Conservation (phyloP, 345 rosid species). For the Turritis glabra region DNA sequence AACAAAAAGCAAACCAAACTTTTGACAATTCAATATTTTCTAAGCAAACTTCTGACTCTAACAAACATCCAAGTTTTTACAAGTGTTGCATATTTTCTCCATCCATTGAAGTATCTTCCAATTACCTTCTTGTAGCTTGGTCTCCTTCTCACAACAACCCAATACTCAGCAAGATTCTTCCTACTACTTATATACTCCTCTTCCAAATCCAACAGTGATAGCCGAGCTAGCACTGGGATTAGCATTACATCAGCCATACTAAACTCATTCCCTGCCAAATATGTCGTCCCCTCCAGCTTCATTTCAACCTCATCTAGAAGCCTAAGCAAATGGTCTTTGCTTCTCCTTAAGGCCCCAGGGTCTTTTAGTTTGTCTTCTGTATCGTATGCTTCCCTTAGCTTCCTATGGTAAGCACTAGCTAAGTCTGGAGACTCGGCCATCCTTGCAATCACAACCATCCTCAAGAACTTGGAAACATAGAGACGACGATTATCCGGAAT, state of each 20-base stretch:
- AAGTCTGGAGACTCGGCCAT: slow-evolving; percentile 87
- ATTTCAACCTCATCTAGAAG: slow-evolving; percentile 73
- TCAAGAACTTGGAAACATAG: slow-evolving; percentile 65
- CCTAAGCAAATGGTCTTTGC: slow-evolving; percentile 57
- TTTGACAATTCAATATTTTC: slow-evolving; percentile 54
- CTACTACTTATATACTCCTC: slow-evolving; percentile 70
- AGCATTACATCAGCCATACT: slow-evolving; percentile 84
- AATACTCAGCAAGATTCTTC: slow-evolving; percentile 64
- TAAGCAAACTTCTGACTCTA: slow-evolving; percentile 55
- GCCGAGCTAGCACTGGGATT: slow-evolving; percentile 67
- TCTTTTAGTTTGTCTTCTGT: slow-evolving; percentile 72
- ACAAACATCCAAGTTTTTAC: slow-evolving; percentile 70
- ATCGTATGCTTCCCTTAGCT: slow-evolving; percentile 69
- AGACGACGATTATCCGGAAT: slow-evolving; percentile 59
- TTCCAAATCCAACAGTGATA: slow-evolving; percentile 64
- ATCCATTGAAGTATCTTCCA: slow-evolving; percentile 73
- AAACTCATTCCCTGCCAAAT: slow-evolving; percentile 75
- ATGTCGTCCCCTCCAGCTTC: slow-evolving; percentile 49
- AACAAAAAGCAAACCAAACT: slow-evolving; percentile 4
- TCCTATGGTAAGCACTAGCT: slow-evolving; percentile 78
- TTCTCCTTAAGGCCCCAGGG: slow-evolving; percentile 48
- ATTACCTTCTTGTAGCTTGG: slow-evolving; percentile 73
- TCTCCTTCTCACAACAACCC: slow-evolving; percentile 66
- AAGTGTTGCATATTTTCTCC: slow-evolving; percentile 75
- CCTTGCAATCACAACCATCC: slow-evolving; percentile 75